phyloP scores from a whole-genome alignment of 306 rosid genomes.

The Mucuna pruriens region DNA sequence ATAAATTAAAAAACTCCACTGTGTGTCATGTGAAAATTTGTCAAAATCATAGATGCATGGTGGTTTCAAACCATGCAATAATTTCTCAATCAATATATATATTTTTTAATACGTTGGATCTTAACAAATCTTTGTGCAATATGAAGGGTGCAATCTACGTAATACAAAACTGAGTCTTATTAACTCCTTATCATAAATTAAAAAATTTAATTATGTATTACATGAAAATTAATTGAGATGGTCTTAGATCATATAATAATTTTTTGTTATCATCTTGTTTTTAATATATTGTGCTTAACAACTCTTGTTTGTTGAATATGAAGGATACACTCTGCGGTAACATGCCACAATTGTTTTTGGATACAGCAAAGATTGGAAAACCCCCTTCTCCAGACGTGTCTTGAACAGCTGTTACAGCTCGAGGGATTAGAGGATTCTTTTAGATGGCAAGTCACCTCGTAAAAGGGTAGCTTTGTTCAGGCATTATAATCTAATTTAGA shows the following conservation, averaged over 20 bases:
- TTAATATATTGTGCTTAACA: constrained; percentile 24
- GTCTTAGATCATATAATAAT: constrained; percentile 28
- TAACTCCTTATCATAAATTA: not conserved
- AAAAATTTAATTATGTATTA: not conserved
- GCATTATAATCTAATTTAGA: constrained; percentile 43
- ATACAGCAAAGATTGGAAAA: constrained; percentile 49
- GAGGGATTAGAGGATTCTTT: constrained; percentile 17
- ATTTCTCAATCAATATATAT: too few relatives aligned
- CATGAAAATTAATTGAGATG: not conserved
- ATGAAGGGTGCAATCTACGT: too few relatives aligned
- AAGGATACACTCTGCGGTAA: constrained; percentile 49
- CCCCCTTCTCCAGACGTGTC: constrained; percentile 47
- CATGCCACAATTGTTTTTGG: constrained; percentile 47
- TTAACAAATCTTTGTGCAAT: too few relatives aligned
- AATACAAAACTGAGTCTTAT: not conserved
- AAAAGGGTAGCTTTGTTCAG: constrained; percentile 10
- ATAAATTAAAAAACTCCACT: too few relatives aligned
- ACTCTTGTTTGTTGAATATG: constrained; percentile 38
- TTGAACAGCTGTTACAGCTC: constrained; percentile 40
- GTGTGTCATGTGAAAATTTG: too few relatives aligned
- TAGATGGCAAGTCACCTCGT: constrained; percentile 28
- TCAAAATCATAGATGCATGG: too few relatives aligned
- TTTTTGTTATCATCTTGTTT: not conserved
- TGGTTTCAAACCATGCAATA: too few relatives aligned
- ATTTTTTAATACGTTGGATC: too few relatives aligned